Percentiles rank a stretch among this genome's conserved stretches.
Conservation (phyloP, 305 asterid genomes). For the Solanum hybrid region DNA sequence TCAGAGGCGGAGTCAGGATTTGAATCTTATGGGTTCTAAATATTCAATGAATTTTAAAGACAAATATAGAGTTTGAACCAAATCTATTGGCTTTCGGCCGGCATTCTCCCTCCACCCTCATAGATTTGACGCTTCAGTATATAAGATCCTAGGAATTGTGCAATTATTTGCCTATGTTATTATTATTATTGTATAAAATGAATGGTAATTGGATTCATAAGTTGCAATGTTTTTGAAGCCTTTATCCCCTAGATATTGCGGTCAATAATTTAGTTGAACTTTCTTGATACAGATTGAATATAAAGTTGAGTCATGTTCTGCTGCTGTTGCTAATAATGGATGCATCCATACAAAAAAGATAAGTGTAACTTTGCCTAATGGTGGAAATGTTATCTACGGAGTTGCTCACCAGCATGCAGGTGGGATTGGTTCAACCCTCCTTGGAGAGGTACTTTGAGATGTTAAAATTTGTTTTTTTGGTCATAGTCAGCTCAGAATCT, state of each 20-base stretch:
- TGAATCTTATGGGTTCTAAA: not conserved
- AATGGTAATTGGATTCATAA: not conserved
- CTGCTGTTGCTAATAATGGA: conserved; percentile 10
- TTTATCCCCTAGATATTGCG: not conserved
- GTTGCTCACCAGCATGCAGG: conserved; percentile 42
- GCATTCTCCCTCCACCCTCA: not conserved
- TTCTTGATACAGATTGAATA: conserved; percentile 32
- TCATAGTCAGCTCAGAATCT: not conserved
- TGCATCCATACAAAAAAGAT: conserved; percentile 21
- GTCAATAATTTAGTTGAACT: not conserved
- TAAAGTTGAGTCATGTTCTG: conserved; percentile 21
- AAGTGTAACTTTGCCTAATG: conserved; percentile 21
- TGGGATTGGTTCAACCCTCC: conserved; percentile 34
- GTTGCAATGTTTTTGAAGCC: not conserved
- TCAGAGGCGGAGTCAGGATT: not conserved
- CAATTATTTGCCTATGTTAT: not conserved
- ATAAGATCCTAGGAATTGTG: not conserved
- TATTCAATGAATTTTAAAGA: not conserved
- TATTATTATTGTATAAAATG: not conserved
- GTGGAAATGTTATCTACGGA: conserved; percentile 42
- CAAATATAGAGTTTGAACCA: not conserved
- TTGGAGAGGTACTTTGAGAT: conserved; percentile 27
- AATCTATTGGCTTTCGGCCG: not conserved
- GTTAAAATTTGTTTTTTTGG: not conserved
- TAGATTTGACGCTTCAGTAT: not conserved